Percentiles rank a stretch among this genome's conserved stretches.
These are phyloP conservation scores for Pseudozyma flocculosa DNA, from an alignment of 1,284 basidiomycete genomes.

Conservation along the genomic window DNA sequence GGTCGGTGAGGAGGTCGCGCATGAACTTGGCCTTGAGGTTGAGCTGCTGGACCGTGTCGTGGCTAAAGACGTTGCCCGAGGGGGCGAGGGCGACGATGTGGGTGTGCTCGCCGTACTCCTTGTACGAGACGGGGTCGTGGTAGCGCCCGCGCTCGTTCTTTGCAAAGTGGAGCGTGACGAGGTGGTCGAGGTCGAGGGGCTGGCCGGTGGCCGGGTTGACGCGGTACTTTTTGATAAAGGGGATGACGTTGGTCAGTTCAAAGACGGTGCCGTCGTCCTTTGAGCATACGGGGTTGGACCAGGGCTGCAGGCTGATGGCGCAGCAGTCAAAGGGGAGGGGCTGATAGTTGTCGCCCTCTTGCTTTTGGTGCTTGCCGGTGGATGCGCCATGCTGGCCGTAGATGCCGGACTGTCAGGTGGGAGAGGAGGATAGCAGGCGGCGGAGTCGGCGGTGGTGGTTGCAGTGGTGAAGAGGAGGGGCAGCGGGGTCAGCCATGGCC, in stretches of 20 bases:
- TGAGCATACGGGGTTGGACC: constrained; percentile 83
- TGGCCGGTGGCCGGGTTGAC: constrained; percentile 88
- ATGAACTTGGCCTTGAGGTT: constrained; percentile 74
- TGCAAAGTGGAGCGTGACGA: constrained; percentile 86
- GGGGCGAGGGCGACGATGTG: constrained; percentile 59
- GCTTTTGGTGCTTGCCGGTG: constrained; percentile 61
- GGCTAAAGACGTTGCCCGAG: constrained; percentile 81
- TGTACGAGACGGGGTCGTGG: constrained; percentile 60
- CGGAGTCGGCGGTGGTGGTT: neutral
- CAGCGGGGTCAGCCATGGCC: neutral
- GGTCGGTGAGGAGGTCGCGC: constrained; percentile 77
- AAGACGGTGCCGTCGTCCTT: constrained; percentile 63
- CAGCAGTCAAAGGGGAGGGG: constrained; percentile 82
- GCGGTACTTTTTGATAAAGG: constrained; percentile 71
- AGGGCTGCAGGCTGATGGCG: constrained; percentile 86
- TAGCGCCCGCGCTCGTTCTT: constrained; percentile 53
- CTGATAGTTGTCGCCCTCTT: constrained; percentile 57
- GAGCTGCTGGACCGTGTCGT: constrained; percentile 67
- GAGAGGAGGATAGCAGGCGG: neutral
- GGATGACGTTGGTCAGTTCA: constrained; percentile 71
- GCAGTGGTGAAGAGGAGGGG: neutral
- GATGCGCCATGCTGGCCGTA: constrained; percentile 44
- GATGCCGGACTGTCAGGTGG: constrained; percentile 23
- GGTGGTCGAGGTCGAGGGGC: constrained; percentile 72
- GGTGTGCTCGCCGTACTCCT: constrained; percentile 63